Conservation (phyloP, 225 moss, liverwort and hornwort species). For the Pseudoscleropodium purum region DNA sequence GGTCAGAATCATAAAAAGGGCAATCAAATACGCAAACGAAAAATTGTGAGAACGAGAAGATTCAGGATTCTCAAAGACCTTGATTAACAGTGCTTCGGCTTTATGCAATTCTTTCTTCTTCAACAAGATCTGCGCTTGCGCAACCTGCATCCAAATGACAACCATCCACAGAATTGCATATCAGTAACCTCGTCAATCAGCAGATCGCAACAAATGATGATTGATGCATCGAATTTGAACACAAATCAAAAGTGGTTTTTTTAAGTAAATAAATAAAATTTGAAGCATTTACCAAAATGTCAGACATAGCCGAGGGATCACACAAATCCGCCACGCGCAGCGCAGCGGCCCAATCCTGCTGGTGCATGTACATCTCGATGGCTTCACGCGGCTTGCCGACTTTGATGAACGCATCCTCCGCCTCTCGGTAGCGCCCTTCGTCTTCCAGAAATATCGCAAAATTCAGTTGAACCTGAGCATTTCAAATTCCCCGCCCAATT, state of each 20-base stretch:
- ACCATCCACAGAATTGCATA: neutral
- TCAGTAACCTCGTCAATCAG: neutral
- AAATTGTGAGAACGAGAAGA: neutral
- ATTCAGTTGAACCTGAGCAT: slow-evolving; percentile 67
- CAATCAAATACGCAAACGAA: neutral
- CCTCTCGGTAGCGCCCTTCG: slow-evolving; percentile 70
- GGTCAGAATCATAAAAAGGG: neutral
- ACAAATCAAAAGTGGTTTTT: neutral
- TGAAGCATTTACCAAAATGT: slow-evolving; percentile 18
- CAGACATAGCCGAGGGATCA: slow-evolving; percentile 55
- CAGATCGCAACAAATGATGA: neutral
- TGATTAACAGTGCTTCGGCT: slow-evolving; percentile 62
- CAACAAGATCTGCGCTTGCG: slow-evolving; percentile 54
- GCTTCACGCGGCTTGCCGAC: slow-evolving; percentile 83
- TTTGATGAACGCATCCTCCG: slow-evolving; percentile 78
- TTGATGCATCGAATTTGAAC: neutral
- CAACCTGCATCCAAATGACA: slow-evolving; percentile 31
- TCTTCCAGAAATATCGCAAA: slow-evolving; percentile 88
- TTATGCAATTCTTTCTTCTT: slow-evolving; percentile 48
- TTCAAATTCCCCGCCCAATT: neutral
- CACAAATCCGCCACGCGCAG: slow-evolving; percentile 83
- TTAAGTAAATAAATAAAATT: too few species aligned
- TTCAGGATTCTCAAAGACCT: slow-evolving; percentile 16
- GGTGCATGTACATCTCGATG: slow-evolving; percentile 95
- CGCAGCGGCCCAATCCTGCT: slow-evolving; percentile 67